These are phyloP conservation scores for Crithidia thermophila DNA, from an alignment of 208 protist genomes.

Conservation along the genomic window DNA sequence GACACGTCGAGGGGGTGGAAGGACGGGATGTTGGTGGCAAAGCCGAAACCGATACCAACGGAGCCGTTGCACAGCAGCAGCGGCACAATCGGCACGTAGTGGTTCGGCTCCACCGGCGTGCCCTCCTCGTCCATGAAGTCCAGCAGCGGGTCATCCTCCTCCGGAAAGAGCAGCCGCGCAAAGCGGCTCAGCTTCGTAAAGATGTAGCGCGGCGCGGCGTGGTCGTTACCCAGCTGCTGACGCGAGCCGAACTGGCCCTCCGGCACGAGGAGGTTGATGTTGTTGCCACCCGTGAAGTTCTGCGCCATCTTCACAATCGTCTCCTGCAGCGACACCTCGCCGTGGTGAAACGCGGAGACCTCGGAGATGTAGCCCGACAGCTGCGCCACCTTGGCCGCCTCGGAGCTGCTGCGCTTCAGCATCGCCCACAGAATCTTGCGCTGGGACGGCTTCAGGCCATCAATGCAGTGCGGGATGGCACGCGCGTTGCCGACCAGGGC, in stretches of 20 bases:
- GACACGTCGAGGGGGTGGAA: constrained; percentile 98
- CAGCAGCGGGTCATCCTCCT: constrained; percentile 97
- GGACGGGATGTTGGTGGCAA: constrained; percentile 91
- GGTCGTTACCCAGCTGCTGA: constrained; percentile 98
- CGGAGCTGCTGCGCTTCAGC: constrained; percentile 84
- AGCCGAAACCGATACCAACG: constrained; percentile 99
- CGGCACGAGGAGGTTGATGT: constrained; percentile 99
- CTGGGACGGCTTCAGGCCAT: constrained; percentile 99
- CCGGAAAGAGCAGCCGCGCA: constrained; percentile 96
- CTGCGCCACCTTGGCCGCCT: constrained; percentile 99
- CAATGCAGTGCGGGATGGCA: constrained; percentile 92
- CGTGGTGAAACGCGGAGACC: constrained; percentile 99
- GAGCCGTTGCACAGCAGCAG: constrained; percentile 99
- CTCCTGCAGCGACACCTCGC: constrained; percentile 96
- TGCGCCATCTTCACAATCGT: constrained; percentile 99
- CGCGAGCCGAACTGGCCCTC: constrained; percentile 99
- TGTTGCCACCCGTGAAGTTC: constrained; percentile 99
- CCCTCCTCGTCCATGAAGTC: constrained; percentile 98
- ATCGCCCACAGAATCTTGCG: constrained; percentile 99
- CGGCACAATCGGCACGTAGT: constrained; percentile 99
- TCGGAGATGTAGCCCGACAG: constrained; percentile 98
- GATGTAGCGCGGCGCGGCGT: constrained; percentile 95
- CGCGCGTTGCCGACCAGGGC: constrained; percentile 93
- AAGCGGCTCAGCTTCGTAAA: constrained; percentile 96
- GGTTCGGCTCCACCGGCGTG: constrained; percentile 97